Evolutionary conservation across 805 yeast species (phyloP).

Genomic region (Cyberlindnera samutprakarnensis): DNA sequence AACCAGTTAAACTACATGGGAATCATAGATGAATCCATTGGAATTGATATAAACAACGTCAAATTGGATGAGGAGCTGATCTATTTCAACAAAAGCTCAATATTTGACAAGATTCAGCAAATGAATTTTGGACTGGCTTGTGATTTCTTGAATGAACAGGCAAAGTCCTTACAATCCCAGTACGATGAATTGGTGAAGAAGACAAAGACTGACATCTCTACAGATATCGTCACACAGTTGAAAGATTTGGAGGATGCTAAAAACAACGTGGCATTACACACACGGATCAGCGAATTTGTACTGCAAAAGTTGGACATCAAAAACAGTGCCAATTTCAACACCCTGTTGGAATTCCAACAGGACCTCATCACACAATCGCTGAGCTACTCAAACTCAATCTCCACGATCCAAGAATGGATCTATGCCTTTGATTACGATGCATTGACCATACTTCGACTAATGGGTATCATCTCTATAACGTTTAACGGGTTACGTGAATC

Average conservation of each 20-base stretch:
- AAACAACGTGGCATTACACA: slow-evolving; percentile 62
- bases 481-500: slow-evolving; percentile 62
- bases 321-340: slow-evolving; percentile 28
- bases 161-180: slow-evolving; percentile 61
- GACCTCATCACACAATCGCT: slow-evolving; percentile 52
- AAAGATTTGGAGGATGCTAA: slow-evolving; percentile 62
- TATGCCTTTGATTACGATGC: slow-evolving; percentile 29
- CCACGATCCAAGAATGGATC: slow-evolving; percentile 42
- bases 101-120: slow-evolving; percentile 32
- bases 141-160: slow-evolving; percentile 56
- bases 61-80: slow-evolving; percentile 21
- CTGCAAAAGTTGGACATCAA: slow-evolving; percentile 23
- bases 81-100: slow-evolving; percentile 5
- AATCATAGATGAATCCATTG: slow-evolving; percentile 64
- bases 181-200: slow-evolving; percentile 44
- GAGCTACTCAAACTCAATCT: slow-evolving; percentile 28
- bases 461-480: slow-evolving; percentile 52
- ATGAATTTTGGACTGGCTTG: slow-evolving; percentile 80
- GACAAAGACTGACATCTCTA: slow-evolving; percentile 29
- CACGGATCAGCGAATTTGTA: slow-evolving; percentile 66
- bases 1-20: slow-evolving; percentile 82
- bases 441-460: slow-evolving; percentile 38
- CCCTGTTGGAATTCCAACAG: slow-evolving; percentile 56
- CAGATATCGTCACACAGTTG: slow-evolving; percentile 60
- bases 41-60: slow-evolving; percentile 35